Conservation (phyloP, 345 rosid species). For the Raphanus raphanistrum region DNA sequence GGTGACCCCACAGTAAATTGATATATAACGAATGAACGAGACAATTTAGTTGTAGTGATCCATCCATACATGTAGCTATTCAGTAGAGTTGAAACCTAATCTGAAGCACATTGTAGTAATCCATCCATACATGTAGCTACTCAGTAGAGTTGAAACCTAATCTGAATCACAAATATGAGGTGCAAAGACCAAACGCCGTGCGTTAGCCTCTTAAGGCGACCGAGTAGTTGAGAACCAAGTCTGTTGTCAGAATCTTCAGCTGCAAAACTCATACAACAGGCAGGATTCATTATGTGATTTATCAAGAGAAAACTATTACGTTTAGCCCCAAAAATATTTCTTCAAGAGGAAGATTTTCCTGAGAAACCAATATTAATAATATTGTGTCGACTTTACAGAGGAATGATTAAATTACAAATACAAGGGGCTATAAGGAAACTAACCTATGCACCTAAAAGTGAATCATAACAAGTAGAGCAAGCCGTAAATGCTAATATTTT, state of each 20-base stretch:
- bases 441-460: constrained; percentile 27
- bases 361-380: constrained; percentile 10
- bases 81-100: background rate
- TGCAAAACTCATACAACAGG: constrained; percentile 17
- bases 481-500: constrained; percentile 20
- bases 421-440: constrained; percentile 20
- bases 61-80: background rate
- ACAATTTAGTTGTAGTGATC: constrained; percentile 3
- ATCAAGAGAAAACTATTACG: constrained; percentile 19
- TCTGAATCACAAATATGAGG: background rate
- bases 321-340: constrained; percentile 2
- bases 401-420: constrained; percentile 30
- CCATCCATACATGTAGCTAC: background rate
- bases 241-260: constrained; percentile 8
- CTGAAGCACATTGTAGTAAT: constrained; percentile 2
- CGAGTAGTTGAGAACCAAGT: background rate
- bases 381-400: constrained; percentile 28
- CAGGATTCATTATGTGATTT: background rate
- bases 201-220: background rate
- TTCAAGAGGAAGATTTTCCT: constrained; percentile 7
- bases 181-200: background rate
- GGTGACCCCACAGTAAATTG: constrained; percentile 28
- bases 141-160: background rate
- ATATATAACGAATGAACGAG: constrained; percentile 5
- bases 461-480: constrained; percentile 16